Percentiles rank a stretch among this genome's conserved stretches.
phyloP scores from a whole-genome alignment of 495 filamentous ascomycete species.

The Xylaria curta region DNA sequence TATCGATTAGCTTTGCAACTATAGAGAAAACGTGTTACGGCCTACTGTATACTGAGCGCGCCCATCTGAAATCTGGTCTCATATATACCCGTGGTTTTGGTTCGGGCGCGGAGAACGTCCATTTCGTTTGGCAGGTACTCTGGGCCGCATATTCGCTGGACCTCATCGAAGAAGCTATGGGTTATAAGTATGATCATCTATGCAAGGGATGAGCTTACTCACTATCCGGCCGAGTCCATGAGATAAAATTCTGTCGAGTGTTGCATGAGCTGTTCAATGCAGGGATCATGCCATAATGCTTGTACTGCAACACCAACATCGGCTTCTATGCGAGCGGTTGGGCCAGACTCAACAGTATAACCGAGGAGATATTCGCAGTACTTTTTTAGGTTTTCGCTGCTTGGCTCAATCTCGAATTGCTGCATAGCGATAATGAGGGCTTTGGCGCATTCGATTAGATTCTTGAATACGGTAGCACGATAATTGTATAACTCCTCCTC shows the following conservation, averaged over 20 bases:
- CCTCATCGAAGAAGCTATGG: conserved; percentile 91
- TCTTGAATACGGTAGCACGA: conserved; percentile 96
- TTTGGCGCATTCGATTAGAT: conserved; percentile 94
- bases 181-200: conserved; percentile 25
- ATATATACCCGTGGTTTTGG: conserved; percentile 99
- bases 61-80: conserved; percentile 98
- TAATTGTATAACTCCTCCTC: conserved; percentile 90
- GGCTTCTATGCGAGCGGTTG: conserved; percentile 77
- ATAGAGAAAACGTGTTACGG: conserved; percentile 23
- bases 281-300: conserved; percentile 88
- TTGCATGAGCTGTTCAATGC: conserved; percentile 84
- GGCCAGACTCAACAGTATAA: conserved; percentile 89
- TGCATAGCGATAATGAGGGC: conserved; percentile 86
- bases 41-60: conserved; percentile 97
- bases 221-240: conserved; percentile 99
- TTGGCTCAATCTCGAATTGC: conserved; percentile 82
- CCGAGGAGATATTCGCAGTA: conserved; percentile 81
- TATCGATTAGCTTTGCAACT: conserved; percentile 30
- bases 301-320: conserved; percentile 83
- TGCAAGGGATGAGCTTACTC: conserved; percentile 44
- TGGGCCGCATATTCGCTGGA: conserved; percentile 78
- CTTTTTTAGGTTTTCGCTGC: conserved; percentile 70
- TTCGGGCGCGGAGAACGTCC: conserved; percentile 92
- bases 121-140: conserved; percentile 91
- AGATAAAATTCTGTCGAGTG: conserved; percentile 97